Base-by-base conservation (phyloP, 805 yeast species). In the Kodamaea lidongshanica region DNA sequence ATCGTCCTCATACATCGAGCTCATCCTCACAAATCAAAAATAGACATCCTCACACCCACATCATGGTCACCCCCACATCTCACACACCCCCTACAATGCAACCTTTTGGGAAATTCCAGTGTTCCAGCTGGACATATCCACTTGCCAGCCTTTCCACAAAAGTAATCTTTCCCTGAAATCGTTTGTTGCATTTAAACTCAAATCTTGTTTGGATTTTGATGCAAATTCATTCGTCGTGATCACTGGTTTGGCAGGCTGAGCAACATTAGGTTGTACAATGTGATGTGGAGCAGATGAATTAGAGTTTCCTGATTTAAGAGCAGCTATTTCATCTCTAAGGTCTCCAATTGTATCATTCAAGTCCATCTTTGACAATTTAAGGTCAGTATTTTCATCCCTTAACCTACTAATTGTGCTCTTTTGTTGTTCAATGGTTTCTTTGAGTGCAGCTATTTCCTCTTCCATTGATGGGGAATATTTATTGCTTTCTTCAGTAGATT, bases 41-140 rank as follows among this genome's bases (percentile, higher is more conserved):
- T n/a, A n/a, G n/a, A n/a, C n/a, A n/a, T n/a, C n/a, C n/a, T n/a
- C n/a, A n/a, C n/a, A n/a, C n/a, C n/a, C n/a, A n/a, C n/a, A n/a
- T n/a, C n/a, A n/a, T n/a, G n/a, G n/a, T n/a, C n/a, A n/a, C n/a
- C n/a, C n/a, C n/a, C n/a, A n/a, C 20, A 8, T 19, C 20, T 8
- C 10, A 8, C 10, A 8, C 20, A 19, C 9, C 20, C 12, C 26
- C 16, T 42, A 60, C 19, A 61, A 25, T 4, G 51, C 49, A 4
- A 59, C 50, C 35, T 52, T 56, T 21, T 55, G 52, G n/a, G 51
- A 42, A 19, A 70, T 59, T 1, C 85, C 86, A 11, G 74, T 63
- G 48, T 80, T 69, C 96, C 96, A 88, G 9, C 52, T 45, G 15
- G 84, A 69, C 94, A 88, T 83, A 47, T 88, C 95, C 3, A 86